Base-by-base conservation (phyloP, 2,329 filamentous ascomycete genomes). In the Thielaviopsis punctulata region DNA sequence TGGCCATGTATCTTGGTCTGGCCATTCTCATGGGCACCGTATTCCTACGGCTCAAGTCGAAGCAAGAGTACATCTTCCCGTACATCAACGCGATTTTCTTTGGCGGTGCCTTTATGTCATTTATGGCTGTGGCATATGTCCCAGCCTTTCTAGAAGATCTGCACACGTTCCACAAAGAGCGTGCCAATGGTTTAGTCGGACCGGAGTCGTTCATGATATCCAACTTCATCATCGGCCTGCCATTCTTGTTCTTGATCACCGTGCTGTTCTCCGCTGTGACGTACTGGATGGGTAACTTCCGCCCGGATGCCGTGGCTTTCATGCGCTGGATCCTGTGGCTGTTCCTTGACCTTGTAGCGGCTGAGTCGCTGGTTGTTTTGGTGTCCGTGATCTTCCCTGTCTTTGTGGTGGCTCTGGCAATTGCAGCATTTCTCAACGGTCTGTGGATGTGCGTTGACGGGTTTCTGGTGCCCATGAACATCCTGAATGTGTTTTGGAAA, bases 11-110 rank as follows among this genome's bases (percentile, higher is more conserved):
- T 64, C 57, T 60, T 21, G 77, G 78, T 0, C 71, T 93, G 15
- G 86, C 86, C 1, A 77, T 92, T 59, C 82, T 92, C 76, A 88
- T 90, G 82, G 86, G 87, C 4, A 93, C 87, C 0, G 84, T 93
- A 12, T 94, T 85, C 81, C 68, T 93, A 13, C 78, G 86, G 5
- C 71, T 94, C 2, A 67, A 73, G 3, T 72, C 81, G 0, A 68
- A 72, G 0, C 86, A 93, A 62, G 69, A 73, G 52, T 82, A 83
- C 54, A 90, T 94, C 58, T 82, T 86, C 59, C 79, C 86, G 0
- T 84, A 86, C 60, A 86, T 80, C 64, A 94, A 93, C 62, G 84
- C 85, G 47, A 84, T 93, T 49, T 83, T 84, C 70, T 85, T 84
- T 59, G 79, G 82, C 15, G 77, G 74, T 0, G 82, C 82, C 1